phyloP scores from a whole-genome alignment of 176 grass and related monocot species.

The Guadua angustifolia region DNA sequence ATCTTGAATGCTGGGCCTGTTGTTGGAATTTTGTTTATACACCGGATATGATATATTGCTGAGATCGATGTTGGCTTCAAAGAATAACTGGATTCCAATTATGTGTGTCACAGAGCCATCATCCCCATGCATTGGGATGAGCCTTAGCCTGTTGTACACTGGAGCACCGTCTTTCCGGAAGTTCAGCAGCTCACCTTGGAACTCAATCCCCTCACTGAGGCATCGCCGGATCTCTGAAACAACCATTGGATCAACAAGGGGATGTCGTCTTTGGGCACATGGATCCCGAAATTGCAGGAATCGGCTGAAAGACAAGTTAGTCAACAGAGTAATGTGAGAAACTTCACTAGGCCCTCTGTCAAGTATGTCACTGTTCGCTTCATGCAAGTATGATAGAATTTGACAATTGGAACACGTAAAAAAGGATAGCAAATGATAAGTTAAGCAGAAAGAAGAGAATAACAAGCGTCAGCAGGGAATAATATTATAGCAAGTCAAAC shows the following conservation, averaged over 20 bases:
- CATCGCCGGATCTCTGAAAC: conserved; percentile 81
- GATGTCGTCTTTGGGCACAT: conserved; percentile 75
- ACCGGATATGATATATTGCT: conserved; percentile 76
- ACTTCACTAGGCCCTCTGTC: conserved; percentile 36
- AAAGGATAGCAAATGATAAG: conserved; percentile 14
- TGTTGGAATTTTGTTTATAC: conserved; percentile 63
- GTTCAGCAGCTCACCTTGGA: conserved; percentile 90
- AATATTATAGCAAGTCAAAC: neutral
- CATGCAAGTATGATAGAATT: conserved; percentile 2
- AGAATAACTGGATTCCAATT: conserved; percentile 90
- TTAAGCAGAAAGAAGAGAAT: neutral
- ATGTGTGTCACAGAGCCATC: conserved; percentile 73
- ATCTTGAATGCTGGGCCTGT: conserved; percentile 48
- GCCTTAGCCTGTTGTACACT: conserved; percentile 72
- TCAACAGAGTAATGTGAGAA: conserved; percentile 58
- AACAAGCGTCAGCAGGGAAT: neutral
- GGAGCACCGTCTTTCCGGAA: conserved; percentile 90
- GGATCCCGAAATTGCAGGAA: conserved; percentile 95
- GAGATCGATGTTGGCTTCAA: conserved; percentile 71
- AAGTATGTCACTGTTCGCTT: conserved; percentile 46
- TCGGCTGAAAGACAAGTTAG: conserved; percentile 74
- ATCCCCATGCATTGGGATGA: conserved; percentile 81
- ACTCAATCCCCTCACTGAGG: conserved; percentile 74
- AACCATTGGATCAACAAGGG: conserved; percentile 84
- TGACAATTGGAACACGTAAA: neutral